phyloP scores from a whole-genome alignment of 306 rosid species.

The Hippophae rhamnoides region DNA sequence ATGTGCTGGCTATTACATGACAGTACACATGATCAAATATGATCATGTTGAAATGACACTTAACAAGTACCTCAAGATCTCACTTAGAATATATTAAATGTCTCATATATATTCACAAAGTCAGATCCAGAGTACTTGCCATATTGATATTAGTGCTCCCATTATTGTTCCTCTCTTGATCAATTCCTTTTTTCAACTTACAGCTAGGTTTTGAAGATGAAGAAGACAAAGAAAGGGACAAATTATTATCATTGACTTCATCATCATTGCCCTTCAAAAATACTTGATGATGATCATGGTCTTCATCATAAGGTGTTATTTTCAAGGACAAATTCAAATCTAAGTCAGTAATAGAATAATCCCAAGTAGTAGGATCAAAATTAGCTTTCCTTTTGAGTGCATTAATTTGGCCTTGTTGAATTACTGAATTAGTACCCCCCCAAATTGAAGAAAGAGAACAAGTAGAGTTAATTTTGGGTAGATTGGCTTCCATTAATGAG shows the following conservation, averaged over 20 bases:
- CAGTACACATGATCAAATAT: constrained; percentile 12
- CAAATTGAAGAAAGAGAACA: no score
- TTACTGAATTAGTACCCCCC: not conserved
- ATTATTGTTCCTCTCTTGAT: not conserved
- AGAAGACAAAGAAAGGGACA: constrained; percentile 31
- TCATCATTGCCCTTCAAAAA: constrained; percentile 11
- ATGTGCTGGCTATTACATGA: constrained; percentile 14
- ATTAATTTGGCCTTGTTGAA: constrained; percentile 6
- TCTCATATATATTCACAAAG: constrained; percentile 28
- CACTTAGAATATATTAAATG: constrained; percentile 20
- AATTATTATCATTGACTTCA: constrained; percentile 4
- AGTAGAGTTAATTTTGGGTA: no score
- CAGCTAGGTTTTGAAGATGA: constrained; percentile 20
- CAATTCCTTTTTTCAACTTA: constrained; percentile 6
- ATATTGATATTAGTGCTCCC: constrained; percentile 1
- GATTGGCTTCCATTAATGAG: no score
- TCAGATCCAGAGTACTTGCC: constrained; percentile 38
- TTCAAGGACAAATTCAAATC: constrained; percentile 27
- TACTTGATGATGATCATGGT: not conserved
- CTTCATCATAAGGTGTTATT: constrained; percentile 16
- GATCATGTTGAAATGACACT: not conserved
- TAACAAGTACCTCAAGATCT: constrained; percentile 38
- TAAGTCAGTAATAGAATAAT: constrained; percentile 4
- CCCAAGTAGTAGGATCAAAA: not conserved
- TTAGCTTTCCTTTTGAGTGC: constrained; percentile 21